Evolutionary conservation across 208 protist genomes (phyloP), one percentile per base, ranked within the genome.

Genomic region (Zelonia costaricensis): DNA sequence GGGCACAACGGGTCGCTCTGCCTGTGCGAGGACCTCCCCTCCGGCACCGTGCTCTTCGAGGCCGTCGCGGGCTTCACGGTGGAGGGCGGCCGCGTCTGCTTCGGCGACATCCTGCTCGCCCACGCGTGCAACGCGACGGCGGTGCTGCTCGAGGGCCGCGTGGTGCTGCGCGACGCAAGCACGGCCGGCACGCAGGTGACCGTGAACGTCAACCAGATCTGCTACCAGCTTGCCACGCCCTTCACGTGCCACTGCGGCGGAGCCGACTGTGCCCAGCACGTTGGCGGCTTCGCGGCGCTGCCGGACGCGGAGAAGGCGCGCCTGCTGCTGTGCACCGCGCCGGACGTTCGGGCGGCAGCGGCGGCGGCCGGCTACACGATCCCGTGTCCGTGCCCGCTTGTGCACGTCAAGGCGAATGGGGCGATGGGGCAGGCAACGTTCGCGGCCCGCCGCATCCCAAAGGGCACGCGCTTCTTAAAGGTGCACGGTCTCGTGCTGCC

Each of bases 391-490:
- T 84, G 53, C 35, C 73, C 80, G 27, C 57, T 84, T 36, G 84
- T 94, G 31, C 74, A 80, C 12, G 76, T 94, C 15, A 70, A 64
- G 6, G 69, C 60, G 2, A 90, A 92, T 60, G 82, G 82, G 2
- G 66, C 25, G 8, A 88, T 94, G 84, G 88, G 88, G 18, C 88
- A 94, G 65, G 78, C 84, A 12, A 94, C 88, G 43, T 94, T 94
- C 65, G 84, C 88, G 18, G 76, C 81, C 8, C 30, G 42, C 33
- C 18, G 46, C 47, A 88, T 94, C 59, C 35, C 36, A n/a, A 66
- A 59, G 15, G 88, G 82, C 15, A 88, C 79, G 31, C 84, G 82
- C 40, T 90, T 94, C 69, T 82, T 94, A 62, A 52, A 62, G 23
- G 81, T 92, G 5, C 65, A 61, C 25, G 89, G 89, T 13, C 86